These are phyloP conservation scores for Neotropicomus parvogracilis DNA, from an alignment of 1,284 basidiomycete species.

Conservation along the genomic window DNA sequence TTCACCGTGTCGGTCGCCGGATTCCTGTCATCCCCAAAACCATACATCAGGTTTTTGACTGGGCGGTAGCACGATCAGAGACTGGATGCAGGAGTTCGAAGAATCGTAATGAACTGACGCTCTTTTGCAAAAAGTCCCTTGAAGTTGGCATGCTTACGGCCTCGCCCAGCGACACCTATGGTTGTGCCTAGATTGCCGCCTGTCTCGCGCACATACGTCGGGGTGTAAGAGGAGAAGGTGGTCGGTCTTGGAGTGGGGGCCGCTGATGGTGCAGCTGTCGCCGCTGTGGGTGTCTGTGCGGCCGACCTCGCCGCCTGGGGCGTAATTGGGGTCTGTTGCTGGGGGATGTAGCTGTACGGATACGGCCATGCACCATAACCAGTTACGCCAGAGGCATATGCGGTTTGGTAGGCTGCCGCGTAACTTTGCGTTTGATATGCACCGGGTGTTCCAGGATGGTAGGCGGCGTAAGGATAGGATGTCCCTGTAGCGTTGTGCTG, in stretches of 20 bases:
- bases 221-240: constrained; percentile 52
- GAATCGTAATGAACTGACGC: constrained; percentile 44
- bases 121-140: constrained; percentile 77
- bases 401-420: constrained; percentile 43
- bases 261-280: constrained; percentile 19
- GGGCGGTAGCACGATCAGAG: constrained; percentile 8
- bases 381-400: constrained; percentile 43
- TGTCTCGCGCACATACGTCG: constrained; percentile 54
- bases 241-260: constrained; percentile 24
- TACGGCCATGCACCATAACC: constrained; percentile 59
- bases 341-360: constrained; percentile 52
- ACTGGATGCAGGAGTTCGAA: constrained; percentile 1
- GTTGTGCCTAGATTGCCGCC: constrained; percentile 33
- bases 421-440: constrained; percentile 39
- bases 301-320: constrained; percentile 36
- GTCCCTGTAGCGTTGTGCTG: constrained; percentile 41
- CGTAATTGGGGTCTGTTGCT: constrained; percentile 35
- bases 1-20: constrained; percentile 83
- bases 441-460: constrained; percentile 39
- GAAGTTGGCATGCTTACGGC: constrained; percentile 59
- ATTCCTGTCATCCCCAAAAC: constrained; percentile 90
- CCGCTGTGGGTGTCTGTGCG: constrained; percentile 29
- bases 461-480: constrained; percentile 53
- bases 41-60: constrained; percentile 91
- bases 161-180: constrained; percentile 42